Conservation (phyloP, 2,329 filamentous ascomycete genomes). For the Colletotrichum euphorbiae region DNA sequence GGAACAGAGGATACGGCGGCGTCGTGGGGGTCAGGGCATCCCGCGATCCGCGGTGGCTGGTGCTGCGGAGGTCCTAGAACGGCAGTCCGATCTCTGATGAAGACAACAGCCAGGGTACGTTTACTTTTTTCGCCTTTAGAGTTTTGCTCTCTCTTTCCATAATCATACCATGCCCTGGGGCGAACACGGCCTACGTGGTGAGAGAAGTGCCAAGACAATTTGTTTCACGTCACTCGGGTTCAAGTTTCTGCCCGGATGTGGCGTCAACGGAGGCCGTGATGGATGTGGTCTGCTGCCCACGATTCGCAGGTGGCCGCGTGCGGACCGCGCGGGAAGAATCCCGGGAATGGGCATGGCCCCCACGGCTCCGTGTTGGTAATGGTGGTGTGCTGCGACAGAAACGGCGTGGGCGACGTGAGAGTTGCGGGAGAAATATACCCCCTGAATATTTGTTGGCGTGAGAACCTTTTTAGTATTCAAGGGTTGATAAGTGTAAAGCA, state of each 20-base stretch:
- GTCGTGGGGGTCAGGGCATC: neutral
- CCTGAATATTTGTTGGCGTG: too few species aligned
- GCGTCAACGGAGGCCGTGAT: constrained; percentile 10
- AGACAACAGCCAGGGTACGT: neutral
- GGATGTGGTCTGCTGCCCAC: constrained; percentile 15
- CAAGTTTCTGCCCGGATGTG: constrained; percentile 14
- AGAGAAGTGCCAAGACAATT: constrained; percentile 23
- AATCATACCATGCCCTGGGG: constrained; percentile 7
- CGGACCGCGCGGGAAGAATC: constrained; percentile 31
- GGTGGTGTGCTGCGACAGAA: constrained; percentile 20
- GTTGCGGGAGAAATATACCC: neutral
- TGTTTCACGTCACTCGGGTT: constrained; percentile 33
- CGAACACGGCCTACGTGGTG: constrained; percentile 1
- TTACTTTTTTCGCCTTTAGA: constrained; percentile 10
- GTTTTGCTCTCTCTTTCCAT: constrained; percentile 5
- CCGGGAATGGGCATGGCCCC: constrained; percentile 30
- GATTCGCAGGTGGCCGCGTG: constrained; percentile 28
- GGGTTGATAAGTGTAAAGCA: too few species aligned
- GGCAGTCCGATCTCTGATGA: neutral
- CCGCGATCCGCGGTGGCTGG: neutral
- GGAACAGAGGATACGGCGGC: neutral
- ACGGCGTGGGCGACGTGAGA: neutral
- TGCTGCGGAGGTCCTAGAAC: constrained; percentile 10
- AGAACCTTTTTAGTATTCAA: too few species aligned
- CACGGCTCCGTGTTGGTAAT: constrained; percentile 21